These are phyloP conservation scores for Rossbeevera mucosa DNA, from an alignment of 768 basidiomycete genomes.

Conservation along the genomic window DNA sequence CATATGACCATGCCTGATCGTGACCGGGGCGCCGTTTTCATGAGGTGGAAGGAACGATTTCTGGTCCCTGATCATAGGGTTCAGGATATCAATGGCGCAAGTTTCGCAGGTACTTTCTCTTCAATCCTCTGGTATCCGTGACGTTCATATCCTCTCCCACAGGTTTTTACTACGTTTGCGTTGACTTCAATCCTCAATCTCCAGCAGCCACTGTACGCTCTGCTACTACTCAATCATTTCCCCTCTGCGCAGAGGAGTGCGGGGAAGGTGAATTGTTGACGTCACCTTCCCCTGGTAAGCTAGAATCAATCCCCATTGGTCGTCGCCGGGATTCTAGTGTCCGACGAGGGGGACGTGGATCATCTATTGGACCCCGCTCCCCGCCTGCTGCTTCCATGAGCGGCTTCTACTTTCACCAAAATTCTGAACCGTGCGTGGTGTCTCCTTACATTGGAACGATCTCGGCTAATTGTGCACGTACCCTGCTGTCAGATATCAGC, in stretches of 20 bases:
- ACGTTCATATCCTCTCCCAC: constrained; percentile 9
- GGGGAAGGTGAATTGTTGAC: constrained; percentile 26
- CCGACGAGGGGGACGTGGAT: constrained; percentile 41
- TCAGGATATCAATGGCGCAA: constrained; percentile 90
- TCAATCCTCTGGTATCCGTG: background rate
- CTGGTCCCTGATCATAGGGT: constrained; percentile 93
- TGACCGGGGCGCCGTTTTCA: constrained; percentile 80
- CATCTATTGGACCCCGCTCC: constrained; percentile 45
- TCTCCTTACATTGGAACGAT: constrained; percentile 1
- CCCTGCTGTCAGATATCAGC: constrained; percentile 70
- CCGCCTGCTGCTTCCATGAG: constrained; percentile 68
- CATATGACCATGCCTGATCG: constrained; percentile 73
- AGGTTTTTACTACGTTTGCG: constrained; percentile 95
- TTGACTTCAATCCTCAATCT: constrained; percentile 77
- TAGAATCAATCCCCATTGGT: constrained; percentile 35
- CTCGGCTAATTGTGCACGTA: constrained; percentile 8
- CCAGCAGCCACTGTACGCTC: constrained; percentile 31
- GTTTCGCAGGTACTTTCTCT: constrained; percentile 75
- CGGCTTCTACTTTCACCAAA: constrained; percentile 91
- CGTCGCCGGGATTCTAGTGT: constrained; percentile 45
- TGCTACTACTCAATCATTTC: constrained; percentile 34
- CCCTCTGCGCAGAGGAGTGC: constrained; percentile 28
- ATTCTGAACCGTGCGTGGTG: constrained; percentile 81
- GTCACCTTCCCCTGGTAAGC: constrained; percentile 32
- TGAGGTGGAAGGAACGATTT: constrained; percentile 97